Evolutionary conservation across 108 stramenopile species (phyloP), one percentile per base, ranked within the genome.

Genomic region (Skeletonema menzelii): DNA sequence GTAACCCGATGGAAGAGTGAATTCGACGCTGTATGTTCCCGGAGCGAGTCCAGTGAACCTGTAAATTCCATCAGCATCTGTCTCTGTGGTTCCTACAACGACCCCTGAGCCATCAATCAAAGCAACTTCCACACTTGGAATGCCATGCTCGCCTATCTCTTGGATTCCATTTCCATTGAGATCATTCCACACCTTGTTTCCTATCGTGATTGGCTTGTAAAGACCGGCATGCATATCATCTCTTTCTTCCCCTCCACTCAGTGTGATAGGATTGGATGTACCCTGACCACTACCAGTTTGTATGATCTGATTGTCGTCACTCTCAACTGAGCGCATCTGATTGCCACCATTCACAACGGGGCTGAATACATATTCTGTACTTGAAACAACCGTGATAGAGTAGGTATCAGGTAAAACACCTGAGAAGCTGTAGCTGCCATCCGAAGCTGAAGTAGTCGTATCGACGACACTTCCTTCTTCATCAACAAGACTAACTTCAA

Each of bases 121-220:
- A 24, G 24, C 27, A 15, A 72, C 72, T 37, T 26, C 47, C 32
- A 72, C 38, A 56, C 62, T 37, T 35, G 55, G 37, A 13, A 72
- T 8, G 11, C 72, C 72, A 15, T 5, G 49, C 20, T 72, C 72
- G 4, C 55, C 72, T 14, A 30, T 26, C 26, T 72, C 72, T 40
- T 40, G 24, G 47, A 32, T 32, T 20, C 56, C 55, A 27, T 70
- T 66, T 32, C 79, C 79, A 46, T 80, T 69, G 44, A 69, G 20
- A 72, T 80, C 79, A 47, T 73, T 65, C 79, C 79, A 80, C 8
- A 80, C 79, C 57, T 73, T 80, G 68, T 80, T 68, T 69, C 79
- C 79, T 7, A 80, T 72, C 11, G 61, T 61, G 27, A 69, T 72
- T 0, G 79, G 72, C 8, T 35, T 7, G 63, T 73, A 69, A 57